phyloP scores from a whole-genome alignment of 495 filamentous ascomycete species.

The Jackrogersella minutella region DNA sequence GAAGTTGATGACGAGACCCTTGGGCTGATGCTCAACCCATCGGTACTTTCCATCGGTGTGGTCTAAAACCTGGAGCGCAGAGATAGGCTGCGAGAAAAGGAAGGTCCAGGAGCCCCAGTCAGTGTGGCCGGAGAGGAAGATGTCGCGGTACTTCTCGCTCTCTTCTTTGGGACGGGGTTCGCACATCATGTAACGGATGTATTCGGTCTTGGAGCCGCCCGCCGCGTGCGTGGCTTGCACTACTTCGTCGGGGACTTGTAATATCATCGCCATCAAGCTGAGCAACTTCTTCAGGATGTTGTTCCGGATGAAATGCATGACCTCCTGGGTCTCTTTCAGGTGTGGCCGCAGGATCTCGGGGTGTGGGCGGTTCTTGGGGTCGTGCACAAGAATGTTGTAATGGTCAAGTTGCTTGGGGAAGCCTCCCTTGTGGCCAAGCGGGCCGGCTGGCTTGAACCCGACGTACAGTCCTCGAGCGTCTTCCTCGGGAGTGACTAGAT shows the following conservation, averaged over 20 bases:
- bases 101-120: constrained; percentile 63
- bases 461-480: constrained; percentile 39
- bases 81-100: constrained; percentile 60
- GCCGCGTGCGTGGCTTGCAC: constrained; percentile 57
- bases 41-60: too few species aligned
- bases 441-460: neutral
- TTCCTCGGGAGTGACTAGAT: constrained; percentile 55
- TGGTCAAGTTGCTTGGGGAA: constrained; percentile 1
- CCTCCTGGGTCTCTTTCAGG: neutral
- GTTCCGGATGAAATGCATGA: neutral
- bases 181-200: constrained; percentile 61
- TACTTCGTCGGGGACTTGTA: constrained; percentile 58
- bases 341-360: neutral
- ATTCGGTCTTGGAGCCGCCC: constrained; percentile 55
- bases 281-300: constrained; percentile 45
- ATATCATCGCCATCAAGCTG: constrained; percentile 58
- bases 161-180: constrained; percentile 46
- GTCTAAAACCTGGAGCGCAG: constrained; percentile 56
- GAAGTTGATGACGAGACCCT: too few species aligned
- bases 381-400: constrained; percentile 2
- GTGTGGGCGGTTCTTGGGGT: neutral
- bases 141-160: constrained; percentile 33
- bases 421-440: constrained; percentile 1
- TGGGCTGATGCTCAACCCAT: too few species aligned
- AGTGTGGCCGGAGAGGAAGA: constrained; percentile 51